phyloP scores from a whole-genome alignment of 306 rosid genomes.

The Vigna unguiculata region DNA sequence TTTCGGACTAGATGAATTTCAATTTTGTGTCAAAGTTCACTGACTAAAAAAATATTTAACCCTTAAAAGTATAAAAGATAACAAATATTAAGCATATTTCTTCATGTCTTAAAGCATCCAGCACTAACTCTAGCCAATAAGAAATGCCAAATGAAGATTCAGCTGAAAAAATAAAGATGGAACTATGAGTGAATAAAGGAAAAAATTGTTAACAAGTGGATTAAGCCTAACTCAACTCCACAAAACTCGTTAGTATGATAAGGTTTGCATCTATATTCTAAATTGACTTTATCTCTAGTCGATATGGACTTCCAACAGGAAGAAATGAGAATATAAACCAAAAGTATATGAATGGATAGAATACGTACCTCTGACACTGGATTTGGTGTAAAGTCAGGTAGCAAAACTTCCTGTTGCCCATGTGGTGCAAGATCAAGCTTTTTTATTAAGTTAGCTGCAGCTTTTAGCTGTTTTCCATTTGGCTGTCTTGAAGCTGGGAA shows the following conservation, averaged over 20 bases:
- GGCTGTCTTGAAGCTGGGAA: conserved; percentile 72
- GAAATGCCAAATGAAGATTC: conserved; percentile 27
- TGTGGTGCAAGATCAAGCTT: conserved; percentile 80
- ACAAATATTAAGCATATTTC: conserved; percentile 16
- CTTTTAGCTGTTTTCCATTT: conserved; percentile 75
- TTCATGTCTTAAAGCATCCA: conserved; percentile 21
- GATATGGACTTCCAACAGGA: too few species aligned
- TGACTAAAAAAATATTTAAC: too few species aligned
- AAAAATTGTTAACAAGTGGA: too few species aligned
- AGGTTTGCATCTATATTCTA: too few species aligned
- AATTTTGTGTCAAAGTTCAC: too few species aligned
- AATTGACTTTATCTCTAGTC: too few species aligned
- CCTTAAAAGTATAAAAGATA: conserved; percentile 32
- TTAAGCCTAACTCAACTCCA: too few species aligned
- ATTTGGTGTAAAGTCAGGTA: conserved; percentile 82
- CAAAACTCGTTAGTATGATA: too few species aligned
- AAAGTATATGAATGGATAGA: conserved; percentile 35
- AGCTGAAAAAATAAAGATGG: conserved; percentile 1
- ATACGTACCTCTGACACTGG: conserved; percentile 79
- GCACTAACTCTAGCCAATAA: conserved; percentile 12
- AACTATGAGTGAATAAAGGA: not conserved
- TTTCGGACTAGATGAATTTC: too few species aligned
- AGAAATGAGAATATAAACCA: conserved; percentile 15
- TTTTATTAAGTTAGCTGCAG: conserved; percentile 70
- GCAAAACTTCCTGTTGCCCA: conserved; percentile 71